Evolutionary conservation across 495 filamentous ascomycete species (phyloP), one percentile per base, ranked within the genome.

Genomic region (Penicillium soppii): DNA sequence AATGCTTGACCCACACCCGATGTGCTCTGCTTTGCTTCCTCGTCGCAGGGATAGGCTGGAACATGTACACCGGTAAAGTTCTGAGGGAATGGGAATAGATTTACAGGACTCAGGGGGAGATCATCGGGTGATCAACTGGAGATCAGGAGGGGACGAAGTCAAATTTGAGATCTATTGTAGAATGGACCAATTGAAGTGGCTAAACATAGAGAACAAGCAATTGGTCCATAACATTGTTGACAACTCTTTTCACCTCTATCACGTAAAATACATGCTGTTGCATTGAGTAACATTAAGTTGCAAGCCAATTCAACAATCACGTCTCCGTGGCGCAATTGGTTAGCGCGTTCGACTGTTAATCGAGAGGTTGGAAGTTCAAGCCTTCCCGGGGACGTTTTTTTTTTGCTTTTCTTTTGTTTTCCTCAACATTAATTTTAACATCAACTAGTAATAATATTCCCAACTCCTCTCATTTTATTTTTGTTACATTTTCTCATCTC

Each of bases 281-380:
- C n/a, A n/a, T n/a, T n/a, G n/a, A n/a, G n/a, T n/a, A n/a, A n/a
- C n/a, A n/a, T n/a, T n/a, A n/a, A n/a, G n/a, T n/a, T n/a, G n/a
- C n/a, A n/a, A 27, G 25, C 9, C 9, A 10, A 7, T 12, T 32
- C 43, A 50, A 44, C 19, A 39, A 42, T 33, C 42, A 46, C 21
- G 62, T 68, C 63, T 66, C 66, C 69, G 71, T 74, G 71, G 71
- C 71, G 71, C 71, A 74, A 75, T 74, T 59, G 71, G 71, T 62
- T 74, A 74, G 71, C 71, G 71, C 71, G 71, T 74, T 62, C 61
- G 71, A 74, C 71, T 74, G 71, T 74, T 74, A 74, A 74, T 74
- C 71, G 61, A 62, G 70, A 74, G 70, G 70, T 74, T 74, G 71
- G 70, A 67, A 70, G 71, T 70, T 73, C 70, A 62, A 73, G 71